A percentile compares a stretch with the other conserved stretches of the same genome.
Conservation (phyloP, 2,329 filamentous ascomycete genomes). For the Colletotrichum phormii region DNA sequence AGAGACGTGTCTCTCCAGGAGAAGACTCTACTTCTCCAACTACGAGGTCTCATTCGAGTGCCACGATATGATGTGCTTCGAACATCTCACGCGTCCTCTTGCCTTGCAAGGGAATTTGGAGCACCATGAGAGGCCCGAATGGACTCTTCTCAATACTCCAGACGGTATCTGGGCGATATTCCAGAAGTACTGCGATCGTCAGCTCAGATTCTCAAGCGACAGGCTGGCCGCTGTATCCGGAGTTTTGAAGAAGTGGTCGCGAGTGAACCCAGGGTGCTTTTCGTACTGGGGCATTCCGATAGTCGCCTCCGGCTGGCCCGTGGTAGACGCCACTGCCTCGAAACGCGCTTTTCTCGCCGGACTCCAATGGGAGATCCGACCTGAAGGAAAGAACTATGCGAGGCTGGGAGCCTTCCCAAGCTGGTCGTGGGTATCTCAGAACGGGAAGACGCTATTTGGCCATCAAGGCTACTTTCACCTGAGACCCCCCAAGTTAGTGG, state of each 20-base stretch:
- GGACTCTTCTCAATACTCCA: conserved; percentile 7
- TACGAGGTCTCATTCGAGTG: conserved; percentile 55
- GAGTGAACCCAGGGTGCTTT: not conserved
- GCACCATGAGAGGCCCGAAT: conserved; percentile 6
- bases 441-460: not conserved
- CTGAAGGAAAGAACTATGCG: not conserved
- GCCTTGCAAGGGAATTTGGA: conserved; percentile 1
- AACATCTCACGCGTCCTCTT: conserved; percentile 37
- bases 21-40: conserved; percentile 52
- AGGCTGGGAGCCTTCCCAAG: conserved; percentile 2
- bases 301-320: not conserved
- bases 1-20: conserved; percentile 50
- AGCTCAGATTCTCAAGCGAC: not conserved
- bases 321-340: not conserved
- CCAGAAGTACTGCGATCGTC: not conserved
- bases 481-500: not conserved
- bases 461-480: not conserved
- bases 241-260: not conserved
- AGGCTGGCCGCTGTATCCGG: conserved; percentile 3
- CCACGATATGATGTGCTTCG: conserved; percentile 51
- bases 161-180: conserved; percentile 14
- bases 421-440: conserved; percentile 12
- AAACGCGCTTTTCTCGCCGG: conserved; percentile 9
- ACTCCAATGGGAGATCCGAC: not conserved
- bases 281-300: conserved; percentile 15